These are phyloP conservation scores for Microdochium paspali DNA, from an alignment of 2,329 filamentous ascomycete genomes.

Conservation along the genomic window DNA sequence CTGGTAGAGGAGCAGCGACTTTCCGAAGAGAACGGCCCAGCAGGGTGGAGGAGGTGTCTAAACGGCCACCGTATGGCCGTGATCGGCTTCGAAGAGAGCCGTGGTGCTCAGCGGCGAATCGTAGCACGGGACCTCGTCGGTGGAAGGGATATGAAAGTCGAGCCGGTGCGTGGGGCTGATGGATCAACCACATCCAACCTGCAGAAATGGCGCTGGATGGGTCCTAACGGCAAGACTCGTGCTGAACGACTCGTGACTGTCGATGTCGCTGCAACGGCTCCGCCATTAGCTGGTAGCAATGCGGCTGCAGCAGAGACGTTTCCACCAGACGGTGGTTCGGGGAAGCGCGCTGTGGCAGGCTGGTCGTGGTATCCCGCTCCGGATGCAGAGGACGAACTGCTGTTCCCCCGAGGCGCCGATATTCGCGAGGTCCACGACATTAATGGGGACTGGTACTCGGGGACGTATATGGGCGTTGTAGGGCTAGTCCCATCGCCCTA, in stretches of 20 bases:
- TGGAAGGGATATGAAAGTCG: constrained; percentile 58
- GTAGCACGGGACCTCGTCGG: constrained; percentile 69
- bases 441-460: constrained; percentile 86
- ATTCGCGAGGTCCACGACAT: constrained; percentile 77
- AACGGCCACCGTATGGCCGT: constrained; percentile 78
- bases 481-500: constrained; percentile 77
- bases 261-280: constrained; percentile 37
- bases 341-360: constrained; percentile 50
- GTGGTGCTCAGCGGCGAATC: constrained; percentile 57
- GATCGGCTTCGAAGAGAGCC: constrained; percentile 62
- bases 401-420: constrained; percentile 77
- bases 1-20: constrained; percentile 57
- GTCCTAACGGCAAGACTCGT: constrained; percentile 23
- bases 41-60: constrained; percentile 76
- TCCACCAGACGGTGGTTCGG: constrained; percentile 68
- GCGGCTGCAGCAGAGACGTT: constrained; percentile 30
- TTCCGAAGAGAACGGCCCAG: constrained; percentile 63
- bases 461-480: constrained; percentile 70
- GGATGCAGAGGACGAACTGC: constrained; percentile 61
- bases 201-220: constrained; percentile 43
- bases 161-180: constrained; percentile 28
- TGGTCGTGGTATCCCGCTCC: constrained; percentile 73
- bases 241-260: constrained; percentile 37
- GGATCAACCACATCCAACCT: constrained; percentile 19
- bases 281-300: constrained; percentile 13